phyloP scores from a whole-genome alignment of 2,329 filamentous ascomycete genomes.

The Didymella lethalis region DNA sequence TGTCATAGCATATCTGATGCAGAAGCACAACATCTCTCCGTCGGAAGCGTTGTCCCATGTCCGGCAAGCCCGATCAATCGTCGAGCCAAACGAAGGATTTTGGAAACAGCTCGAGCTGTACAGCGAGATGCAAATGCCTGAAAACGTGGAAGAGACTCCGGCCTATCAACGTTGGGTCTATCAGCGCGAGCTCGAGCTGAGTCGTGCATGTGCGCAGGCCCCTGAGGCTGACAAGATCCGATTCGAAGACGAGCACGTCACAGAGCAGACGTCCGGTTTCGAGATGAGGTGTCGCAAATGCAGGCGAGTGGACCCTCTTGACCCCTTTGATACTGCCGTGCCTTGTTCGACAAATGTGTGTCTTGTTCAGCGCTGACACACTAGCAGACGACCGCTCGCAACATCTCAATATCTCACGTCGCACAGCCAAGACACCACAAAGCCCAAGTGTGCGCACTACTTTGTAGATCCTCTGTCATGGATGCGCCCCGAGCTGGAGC shows the following conservation, averaged over 20 bases:
- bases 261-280: constrained; percentile 52
- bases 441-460: constrained; percentile 74
- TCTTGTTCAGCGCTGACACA: constrained; percentile 38
- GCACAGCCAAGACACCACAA: constrained; percentile 57
- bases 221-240: constrained; percentile 78
- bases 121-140: constrained; percentile 84
- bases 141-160: constrained; percentile 71
- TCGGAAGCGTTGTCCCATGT: constrained; percentile 75
- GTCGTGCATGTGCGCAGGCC: constrained; percentile 77
- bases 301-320: constrained; percentile 61
- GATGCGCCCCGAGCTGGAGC: constrained; percentile 89
- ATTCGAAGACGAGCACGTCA: constrained; percentile 75
- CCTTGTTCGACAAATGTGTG: constrained; percentile 9
- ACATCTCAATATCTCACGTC: constrained; percentile 72
- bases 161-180: constrained; percentile 83
- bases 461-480: constrained; percentile 93
- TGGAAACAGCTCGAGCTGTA: constrained; percentile 88
- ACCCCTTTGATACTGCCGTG: constrained; percentile 17
- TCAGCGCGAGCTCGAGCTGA: constrained; percentile 69
- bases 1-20: constrained; percentile 84
- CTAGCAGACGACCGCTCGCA: constrained; percentile 64
- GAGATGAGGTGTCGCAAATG: constrained; percentile 92
- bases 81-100: constrained; percentile 91
- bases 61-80: constrained; percentile 74
- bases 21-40: constrained; percentile 59